phyloP scores from a whole-genome alignment of 73 alveolate genomes.

The Uronychia binucleata region DNA sequence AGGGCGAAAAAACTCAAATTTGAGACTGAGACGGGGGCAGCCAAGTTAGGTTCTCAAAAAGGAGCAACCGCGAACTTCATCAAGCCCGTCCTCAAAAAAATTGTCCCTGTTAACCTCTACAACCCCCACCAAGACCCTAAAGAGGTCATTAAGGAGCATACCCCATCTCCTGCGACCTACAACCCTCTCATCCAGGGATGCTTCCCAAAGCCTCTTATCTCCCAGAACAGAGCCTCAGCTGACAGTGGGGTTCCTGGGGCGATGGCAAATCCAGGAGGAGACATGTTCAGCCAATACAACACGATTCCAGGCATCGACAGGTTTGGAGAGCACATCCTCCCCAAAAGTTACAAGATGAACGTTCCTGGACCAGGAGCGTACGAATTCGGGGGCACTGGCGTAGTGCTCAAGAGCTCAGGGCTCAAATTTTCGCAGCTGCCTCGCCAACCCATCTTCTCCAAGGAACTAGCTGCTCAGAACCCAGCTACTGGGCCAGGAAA shows the following conservation, averaged over 20 bases:
- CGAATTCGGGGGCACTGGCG: neutral
- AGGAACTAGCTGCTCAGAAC: neutral
- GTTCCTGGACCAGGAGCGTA: slow-evolving; percentile 84
- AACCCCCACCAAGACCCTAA: slow-evolving; percentile 61
- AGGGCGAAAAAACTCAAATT: slow-evolving; percentile 11
- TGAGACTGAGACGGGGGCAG: neutral
- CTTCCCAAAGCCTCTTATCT: neutral
- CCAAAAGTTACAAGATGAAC: neutral
- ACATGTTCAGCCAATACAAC: too few relatives aligned
- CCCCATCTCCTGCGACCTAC: neutral
- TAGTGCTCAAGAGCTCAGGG: neutral
- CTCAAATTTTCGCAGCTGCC: neutral
- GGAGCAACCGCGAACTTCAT: slow-evolving; percentile 46
- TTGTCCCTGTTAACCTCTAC: slow-evolving; percentile 64
- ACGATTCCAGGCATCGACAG: neutral
- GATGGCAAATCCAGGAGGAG: too few relatives aligned
- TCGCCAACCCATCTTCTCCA: neutral
- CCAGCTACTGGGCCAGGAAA: slow-evolving; percentile 65
- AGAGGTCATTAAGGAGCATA: neutral
- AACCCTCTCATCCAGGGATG: too few relatives aligned
- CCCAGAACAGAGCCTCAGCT: too few relatives aligned
- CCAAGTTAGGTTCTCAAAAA: neutral
- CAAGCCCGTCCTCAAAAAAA: slow-evolving; percentile 47
- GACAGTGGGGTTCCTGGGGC: too few relatives aligned
- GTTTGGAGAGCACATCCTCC: neutral